Conservation (phyloP, 2,329 filamentous ascomycete species). For the Stemphylium beticola region DNA sequence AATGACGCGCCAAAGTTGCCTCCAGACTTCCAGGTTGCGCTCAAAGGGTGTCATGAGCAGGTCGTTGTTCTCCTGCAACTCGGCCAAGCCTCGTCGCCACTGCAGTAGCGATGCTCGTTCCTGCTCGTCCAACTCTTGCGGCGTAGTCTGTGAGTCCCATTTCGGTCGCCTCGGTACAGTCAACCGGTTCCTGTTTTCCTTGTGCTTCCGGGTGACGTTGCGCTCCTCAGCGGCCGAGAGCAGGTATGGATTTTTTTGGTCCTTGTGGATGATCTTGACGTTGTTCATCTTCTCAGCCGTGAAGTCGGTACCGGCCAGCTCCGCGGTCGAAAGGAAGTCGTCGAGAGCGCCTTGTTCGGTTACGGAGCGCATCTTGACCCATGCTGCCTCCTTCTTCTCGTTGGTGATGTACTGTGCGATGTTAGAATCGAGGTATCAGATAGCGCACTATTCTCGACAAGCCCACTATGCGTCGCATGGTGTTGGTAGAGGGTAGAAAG, state of each 20-base stretch:
- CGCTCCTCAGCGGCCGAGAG: slow-evolving; percentile 85
- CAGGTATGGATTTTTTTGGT: slow-evolving; percentile 94
- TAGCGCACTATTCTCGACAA: neutral
- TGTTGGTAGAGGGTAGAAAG: neutral
- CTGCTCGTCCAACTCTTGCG: slow-evolving; percentile 75
- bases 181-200: slow-evolving; percentile 75
- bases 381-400: slow-evolving; percentile 85
- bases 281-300: slow-evolving; percentile 99
- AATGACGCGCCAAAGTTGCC: slow-evolving; percentile 97
- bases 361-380: slow-evolving; percentile 99
- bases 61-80: slow-evolving; percentile 92
- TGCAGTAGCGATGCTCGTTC: slow-evolving; percentile 83
- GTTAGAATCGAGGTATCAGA: slow-evolving; percentile 27
- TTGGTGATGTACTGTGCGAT: slow-evolving; percentile 80
- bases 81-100: slow-evolving; percentile 89
- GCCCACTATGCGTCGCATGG: neutral
- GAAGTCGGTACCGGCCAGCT: slow-evolving; percentile 97
- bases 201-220: slow-evolving; percentile 78
- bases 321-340: slow-evolving; percentile 93
- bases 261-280: slow-evolving; percentile 96
- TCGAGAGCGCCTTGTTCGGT: slow-evolving; percentile 96
- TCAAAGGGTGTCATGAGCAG: slow-evolving; percentile 98
- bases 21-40: slow-evolving; percentile 96
- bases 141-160: slow-evolving; percentile 87
- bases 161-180: slow-evolving; percentile 88